Evolutionary conservation across 768 basidiomycete genomes (phyloP).

Genomic region (Lactarius vividus): DNA sequence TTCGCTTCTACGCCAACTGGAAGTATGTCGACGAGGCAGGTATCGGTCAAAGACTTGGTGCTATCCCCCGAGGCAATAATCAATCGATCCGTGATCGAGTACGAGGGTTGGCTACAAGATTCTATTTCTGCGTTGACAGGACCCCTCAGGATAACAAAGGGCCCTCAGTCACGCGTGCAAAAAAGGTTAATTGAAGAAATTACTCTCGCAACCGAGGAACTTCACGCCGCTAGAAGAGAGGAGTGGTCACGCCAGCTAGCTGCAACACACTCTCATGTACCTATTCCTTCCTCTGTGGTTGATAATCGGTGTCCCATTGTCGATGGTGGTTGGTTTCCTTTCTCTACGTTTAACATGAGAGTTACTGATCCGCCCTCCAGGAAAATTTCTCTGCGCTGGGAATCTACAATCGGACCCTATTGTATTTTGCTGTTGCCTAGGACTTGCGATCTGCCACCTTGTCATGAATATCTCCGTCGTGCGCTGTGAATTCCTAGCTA

Average conservation of each 20-base stretch:
- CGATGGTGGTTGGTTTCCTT: neutral
- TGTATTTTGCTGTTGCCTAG: neutral
- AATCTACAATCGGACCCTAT: neutral
- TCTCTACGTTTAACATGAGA: neutral
- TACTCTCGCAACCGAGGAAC: neutral
- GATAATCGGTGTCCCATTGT: neutral
- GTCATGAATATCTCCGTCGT: neutral
- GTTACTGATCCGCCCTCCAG: neutral
- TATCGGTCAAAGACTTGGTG: neutral
- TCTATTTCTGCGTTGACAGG: neutral
- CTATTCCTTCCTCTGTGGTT: neutral
- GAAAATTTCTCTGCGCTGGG: neutral
- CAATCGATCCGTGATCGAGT: neutral
- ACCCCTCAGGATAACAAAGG: neutral
- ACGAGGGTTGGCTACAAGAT: neutral
- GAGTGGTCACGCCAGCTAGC: neutral
- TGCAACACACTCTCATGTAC: neutral
- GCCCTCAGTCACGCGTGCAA: neutral
- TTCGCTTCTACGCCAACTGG: neutral
- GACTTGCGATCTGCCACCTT: neutral
- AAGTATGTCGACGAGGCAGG: neutral
- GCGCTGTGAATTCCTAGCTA: neutral
- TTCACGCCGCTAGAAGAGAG: neutral
- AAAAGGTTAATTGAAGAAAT: neutral
- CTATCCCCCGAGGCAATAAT: neutral